Evolutionary conservation across 2,329 filamentous ascomycete species (phyloP), one percentile per base, ranked within the genome.

Genomic region (Penicillium sp.): DNA sequence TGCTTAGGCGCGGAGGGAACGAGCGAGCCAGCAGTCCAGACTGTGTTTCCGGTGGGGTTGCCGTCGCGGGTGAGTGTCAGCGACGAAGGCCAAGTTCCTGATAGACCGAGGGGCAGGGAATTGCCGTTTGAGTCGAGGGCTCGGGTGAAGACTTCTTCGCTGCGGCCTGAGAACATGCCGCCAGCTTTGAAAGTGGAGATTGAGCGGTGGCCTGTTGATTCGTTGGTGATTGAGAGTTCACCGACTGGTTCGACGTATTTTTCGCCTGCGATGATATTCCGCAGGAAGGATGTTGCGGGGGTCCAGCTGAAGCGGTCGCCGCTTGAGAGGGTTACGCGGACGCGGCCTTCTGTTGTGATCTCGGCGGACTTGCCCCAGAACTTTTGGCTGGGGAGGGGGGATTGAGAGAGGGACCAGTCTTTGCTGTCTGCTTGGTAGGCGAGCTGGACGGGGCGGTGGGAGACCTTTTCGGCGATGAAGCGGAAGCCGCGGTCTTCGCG

Each of bases 341-440:
- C 87, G 24, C 91, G 89, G 2, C 94, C 94, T 51, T 97, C 93
- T 0, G 92, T 97, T 57, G 90, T 94, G 58, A 99, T 86, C 74
- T 99, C 94, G 2, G 91, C 91, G 51, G 89, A 93, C 78, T 97
- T 97, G 52, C 94, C 94, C 94, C 94, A 97, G 78, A 99, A 99
- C 71, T 97, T 97, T 70, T 99, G 93, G 21, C 89, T 88, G 0
- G 94, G 94, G 53, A 89, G 87, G 0, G 94, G 91, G 4, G 89
- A 90, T 70, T 97, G 94, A 1, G 90, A 83, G 58, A 96, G 87
- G 2, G 89, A 91, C 94, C 94, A 99, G 54, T 84, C 80, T 38
- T 86, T 83, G 38, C 90, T 86, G 71, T 99, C 94, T 4, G 93
- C 94, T 72, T 97, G 92, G 78, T 92, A 93, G 5, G 94, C 94